phyloP scores from a whole-genome alignment of 2,329 filamentous ascomycete genomes.

The Hypoxylon sp. region DNA sequence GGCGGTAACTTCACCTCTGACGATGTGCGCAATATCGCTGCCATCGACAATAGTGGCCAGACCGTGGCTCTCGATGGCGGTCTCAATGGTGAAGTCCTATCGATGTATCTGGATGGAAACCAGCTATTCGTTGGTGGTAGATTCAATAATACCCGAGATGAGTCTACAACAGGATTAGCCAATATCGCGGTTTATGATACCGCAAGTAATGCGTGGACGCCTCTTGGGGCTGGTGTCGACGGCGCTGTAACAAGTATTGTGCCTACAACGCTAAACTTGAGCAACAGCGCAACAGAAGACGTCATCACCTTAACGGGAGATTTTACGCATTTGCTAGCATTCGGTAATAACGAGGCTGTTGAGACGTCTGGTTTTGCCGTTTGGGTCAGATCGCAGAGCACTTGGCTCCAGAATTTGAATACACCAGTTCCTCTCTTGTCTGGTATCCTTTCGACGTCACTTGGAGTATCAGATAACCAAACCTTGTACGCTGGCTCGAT shows the following conservation, averaged over 20 bases:
- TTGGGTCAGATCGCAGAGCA: constrained; percentile 87
- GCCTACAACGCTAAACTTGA: constrained; percentile 84
- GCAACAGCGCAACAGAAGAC: constrained; percentile 75
- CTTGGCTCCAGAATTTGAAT: constrained; percentile 89
- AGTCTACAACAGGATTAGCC: constrained; percentile 74
- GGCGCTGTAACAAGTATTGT: constrained; percentile 83
- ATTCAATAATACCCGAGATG: constrained; percentile 81
- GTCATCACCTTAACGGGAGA: constrained; percentile 85
- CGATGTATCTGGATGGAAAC: constrained; percentile 77
- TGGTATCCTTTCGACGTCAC: constrained; percentile 79
- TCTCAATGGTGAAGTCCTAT: constrained; percentile 82
- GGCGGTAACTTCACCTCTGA: constrained; percentile 86
- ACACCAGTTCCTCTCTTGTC: constrained; percentile 75
- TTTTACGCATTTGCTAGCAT: constrained; percentile 81
- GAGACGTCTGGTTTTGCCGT: constrained; percentile 84
- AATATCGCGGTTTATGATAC: constrained; percentile 84
- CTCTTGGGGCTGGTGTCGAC: constrained; percentile 89
- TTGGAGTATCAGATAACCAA: constrained; percentile 74
- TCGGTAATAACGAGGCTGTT: constrained; percentile 73
- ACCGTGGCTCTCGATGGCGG: constrained; percentile 77
- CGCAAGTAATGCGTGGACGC: constrained; percentile 76
- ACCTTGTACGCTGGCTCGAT: constrained; percentile 89
- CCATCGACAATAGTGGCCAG: constrained; percentile 75
- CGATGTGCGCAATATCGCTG: constrained; percentile 81
- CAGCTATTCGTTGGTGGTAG: constrained; percentile 85